A percentile compares a stretch with the other conserved stretches of the same genome.
Evolutionary conservation across 345 rosid genomes (phyloP).

Genomic region (Clarkia xantiana): DNA sequence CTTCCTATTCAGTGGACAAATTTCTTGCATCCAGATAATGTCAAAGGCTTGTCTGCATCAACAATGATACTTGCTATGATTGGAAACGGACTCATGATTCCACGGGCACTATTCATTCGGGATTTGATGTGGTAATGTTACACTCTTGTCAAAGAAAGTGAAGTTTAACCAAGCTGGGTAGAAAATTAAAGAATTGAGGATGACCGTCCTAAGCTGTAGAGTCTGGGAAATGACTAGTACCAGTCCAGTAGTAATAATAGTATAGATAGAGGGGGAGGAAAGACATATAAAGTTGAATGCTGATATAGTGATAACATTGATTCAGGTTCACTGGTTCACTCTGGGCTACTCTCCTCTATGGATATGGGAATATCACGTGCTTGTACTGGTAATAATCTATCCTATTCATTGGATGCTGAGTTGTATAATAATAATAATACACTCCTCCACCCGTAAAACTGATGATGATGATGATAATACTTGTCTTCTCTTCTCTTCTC

Average conservation of each 20-base stretch:
- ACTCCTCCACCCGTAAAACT: no score
- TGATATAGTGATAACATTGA: no score
- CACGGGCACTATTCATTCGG: conserved; percentile 79
- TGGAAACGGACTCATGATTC: conserved; percentile 87
- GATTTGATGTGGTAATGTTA: conserved; percentile 81
- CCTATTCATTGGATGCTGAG: no score
- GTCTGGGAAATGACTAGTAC: no score
- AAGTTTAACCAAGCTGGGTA: no score
- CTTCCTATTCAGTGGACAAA: conserved; percentile 70
- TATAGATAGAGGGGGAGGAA: no score
- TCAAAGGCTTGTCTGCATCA: conserved; percentile 67
- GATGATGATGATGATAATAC: not conserved
- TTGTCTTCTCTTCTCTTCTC: not conserved
- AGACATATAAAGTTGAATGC: no score
- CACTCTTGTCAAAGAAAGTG: not conserved
- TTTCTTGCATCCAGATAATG: conserved; percentile 64
- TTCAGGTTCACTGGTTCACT: conserved; percentile 71
- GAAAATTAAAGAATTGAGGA: no score
- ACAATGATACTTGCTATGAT: conserved; percentile 83
- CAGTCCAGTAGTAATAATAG: no score
- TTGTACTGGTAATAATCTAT: conserved; percentile 38
- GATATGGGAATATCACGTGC: conserved; percentile 74
- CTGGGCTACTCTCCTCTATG: conserved; percentile 80
- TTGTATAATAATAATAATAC: no score
- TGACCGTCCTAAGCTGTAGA: no score